These are phyloP conservation scores for Tetracladium setigerum DNA, from an alignment of 495 filamentous ascomycete species.

Conservation along the genomic window DNA sequence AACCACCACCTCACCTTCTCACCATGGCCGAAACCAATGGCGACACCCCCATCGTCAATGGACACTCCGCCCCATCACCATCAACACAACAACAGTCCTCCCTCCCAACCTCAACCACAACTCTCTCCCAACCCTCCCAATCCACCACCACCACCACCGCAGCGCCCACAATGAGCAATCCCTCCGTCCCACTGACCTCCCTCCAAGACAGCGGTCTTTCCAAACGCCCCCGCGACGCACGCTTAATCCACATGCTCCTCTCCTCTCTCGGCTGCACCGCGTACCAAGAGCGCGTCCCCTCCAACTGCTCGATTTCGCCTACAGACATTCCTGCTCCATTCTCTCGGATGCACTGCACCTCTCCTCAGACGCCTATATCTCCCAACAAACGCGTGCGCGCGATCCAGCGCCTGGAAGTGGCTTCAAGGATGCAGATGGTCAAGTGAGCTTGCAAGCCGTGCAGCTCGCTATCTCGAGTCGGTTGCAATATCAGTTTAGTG, in stretches of 20 bases:
- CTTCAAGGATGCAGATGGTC: constrained; percentile 34
- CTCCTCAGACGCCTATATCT: constrained; percentile 52
- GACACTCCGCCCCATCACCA: constrained; percentile 16
- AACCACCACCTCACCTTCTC: constrained; percentile 18
- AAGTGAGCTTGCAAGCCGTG: constrained; percentile 39
- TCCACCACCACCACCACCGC: constrained; percentile 32
- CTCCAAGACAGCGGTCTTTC: constrained; percentile 52
- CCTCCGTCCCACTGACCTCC: constrained; percentile 36
- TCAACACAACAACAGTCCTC: constrained; percentile 4
- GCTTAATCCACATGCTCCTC: constrained; percentile 85
- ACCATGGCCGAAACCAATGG: constrained; percentile 31
- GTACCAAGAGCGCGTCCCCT: constrained; percentile 90
- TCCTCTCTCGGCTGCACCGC: constrained; percentile 77
- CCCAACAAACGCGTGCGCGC: constrained; percentile 40
- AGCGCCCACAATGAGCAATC: constrained; percentile 20
- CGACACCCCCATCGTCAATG: constrained; percentile 32
- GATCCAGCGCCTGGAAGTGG: constrained; percentile 36
- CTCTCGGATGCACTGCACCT: constrained; percentile 60
- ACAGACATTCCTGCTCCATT: constrained; percentile 65
- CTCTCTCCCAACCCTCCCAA: constrained; percentile 24
- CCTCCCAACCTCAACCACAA: constrained; percentile 9
- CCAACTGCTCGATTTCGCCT: constrained; percentile 93
- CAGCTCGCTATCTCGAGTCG: constrained; percentile 41
- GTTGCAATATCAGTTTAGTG: constrained; percentile 44
- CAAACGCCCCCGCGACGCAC: constrained; percentile 81